Conservation (phyloP, 495 filamentous ascomycete genomes). For the Polyplosphaeria fusca region DNA sequence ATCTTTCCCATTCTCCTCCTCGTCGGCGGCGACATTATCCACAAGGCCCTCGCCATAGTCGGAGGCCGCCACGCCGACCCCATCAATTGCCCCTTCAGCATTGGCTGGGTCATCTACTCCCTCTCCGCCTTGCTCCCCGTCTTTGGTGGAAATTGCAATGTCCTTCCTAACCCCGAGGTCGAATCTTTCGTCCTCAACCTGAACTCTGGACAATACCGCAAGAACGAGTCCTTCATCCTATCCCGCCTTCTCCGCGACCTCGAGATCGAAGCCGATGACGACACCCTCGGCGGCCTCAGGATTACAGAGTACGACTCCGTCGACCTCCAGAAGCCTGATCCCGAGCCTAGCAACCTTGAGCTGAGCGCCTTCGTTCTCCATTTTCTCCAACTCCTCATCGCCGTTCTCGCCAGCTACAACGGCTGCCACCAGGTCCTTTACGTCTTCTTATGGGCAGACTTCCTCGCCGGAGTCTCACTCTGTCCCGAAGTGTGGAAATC, state of each 20-base stretch:
- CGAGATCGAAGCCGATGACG: background rate
- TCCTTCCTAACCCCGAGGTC: background rate
- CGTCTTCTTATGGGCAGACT: background rate
- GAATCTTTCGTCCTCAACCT: background rate
- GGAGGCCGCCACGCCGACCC: background rate
- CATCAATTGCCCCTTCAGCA: background rate
- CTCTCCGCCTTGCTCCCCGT: background rate
- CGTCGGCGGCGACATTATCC: background rate
- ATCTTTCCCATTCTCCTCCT: background rate
- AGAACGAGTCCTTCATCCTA: background rate
- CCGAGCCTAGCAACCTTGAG: background rate
- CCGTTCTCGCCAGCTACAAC: background rate
- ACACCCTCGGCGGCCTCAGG: background rate
- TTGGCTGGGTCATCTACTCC: background rate
- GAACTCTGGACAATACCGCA: background rate
- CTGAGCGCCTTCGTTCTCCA: background rate
- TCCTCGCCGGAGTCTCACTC: background rate
- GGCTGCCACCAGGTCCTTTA: background rate
- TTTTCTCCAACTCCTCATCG: background rate
- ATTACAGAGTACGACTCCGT: background rate
- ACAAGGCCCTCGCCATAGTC: background rate
- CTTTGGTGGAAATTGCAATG: background rate
- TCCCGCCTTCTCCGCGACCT: constrained; percentile 1
- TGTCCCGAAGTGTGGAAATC: background rate
- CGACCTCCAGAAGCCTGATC: background rate